Conservation (phyloP, 306 rosid genomes). For the Cucumis hystrix region DNA sequence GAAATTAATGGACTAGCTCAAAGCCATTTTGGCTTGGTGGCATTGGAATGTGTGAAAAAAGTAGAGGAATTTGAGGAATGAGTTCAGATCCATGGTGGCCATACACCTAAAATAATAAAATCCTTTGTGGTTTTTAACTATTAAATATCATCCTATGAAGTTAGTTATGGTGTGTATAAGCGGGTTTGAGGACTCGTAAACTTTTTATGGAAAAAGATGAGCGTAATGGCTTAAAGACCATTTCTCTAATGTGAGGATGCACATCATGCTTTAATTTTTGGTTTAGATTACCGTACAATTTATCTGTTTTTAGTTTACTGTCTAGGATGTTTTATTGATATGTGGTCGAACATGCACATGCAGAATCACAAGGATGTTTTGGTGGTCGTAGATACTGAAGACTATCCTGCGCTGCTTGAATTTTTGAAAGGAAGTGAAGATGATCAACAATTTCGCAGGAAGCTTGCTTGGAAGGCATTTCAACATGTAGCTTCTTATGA, state of each 20-base stretch:
- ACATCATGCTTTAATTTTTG: background rate
- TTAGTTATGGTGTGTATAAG: background rate
- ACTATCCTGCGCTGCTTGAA: constrained; percentile 60
- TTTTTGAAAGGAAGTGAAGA: constrained; percentile 53
- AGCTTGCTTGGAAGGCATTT: constrained; percentile 95
- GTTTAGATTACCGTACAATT: background rate
- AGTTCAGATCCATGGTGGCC: background rate
- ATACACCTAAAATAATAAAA: background rate
- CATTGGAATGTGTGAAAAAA: background rate
- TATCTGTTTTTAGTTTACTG: background rate
- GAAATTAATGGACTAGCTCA: background rate
- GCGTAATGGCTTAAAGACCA: background rate
- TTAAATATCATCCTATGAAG: background rate
- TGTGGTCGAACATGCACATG: background rate
- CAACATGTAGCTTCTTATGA: constrained; percentile 86
- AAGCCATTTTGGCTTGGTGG: background rate
- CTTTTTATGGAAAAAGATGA: no score
- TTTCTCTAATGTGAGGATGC: background rate
- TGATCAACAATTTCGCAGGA: constrained; percentile 52
- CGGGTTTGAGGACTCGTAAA: background rate
- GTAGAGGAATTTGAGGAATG: background rate
- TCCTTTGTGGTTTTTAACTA: background rate
- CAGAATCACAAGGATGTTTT: constrained; percentile 92
- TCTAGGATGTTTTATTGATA: background rate
- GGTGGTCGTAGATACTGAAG: constrained; percentile 86